These are phyloP conservation scores for Nannochloris sp. DNA, from an alignment of 139 green algal species.

Conservation along the genomic window DNA sequence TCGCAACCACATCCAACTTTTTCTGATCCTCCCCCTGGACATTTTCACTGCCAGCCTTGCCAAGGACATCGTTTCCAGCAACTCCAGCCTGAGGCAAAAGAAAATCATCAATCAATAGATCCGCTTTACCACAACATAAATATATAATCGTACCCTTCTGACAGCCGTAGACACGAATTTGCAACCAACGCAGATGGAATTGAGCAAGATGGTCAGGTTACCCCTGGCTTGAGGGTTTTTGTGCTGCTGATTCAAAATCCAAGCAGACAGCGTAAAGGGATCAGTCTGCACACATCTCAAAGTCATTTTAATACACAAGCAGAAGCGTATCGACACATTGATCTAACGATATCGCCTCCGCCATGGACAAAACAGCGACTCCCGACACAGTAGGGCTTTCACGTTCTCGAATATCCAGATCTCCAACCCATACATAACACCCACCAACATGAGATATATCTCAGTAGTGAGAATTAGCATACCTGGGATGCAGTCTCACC, in stretches of 20 bases:
- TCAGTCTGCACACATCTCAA: constrained; percentile 21
- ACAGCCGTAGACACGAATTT: constrained; percentile 50
- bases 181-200: constrained; percentile 50
- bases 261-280: constrained; percentile 30
- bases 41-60: constrained; percentile 43
- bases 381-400: no score
- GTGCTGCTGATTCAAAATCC: constrained; percentile 37
- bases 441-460: no score
- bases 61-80: constrained; percentile 40
- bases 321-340: no score
- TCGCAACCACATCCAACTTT: constrained; percentile 61
- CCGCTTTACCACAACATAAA: neutral
- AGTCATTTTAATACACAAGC: neutral
- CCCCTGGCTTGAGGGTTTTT: constrained; percentile 25
- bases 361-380: no score
- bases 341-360: no score
- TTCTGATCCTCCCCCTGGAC: constrained; percentile 63
- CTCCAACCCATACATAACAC: no score
- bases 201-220: constrained; percentile 46
- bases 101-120: neutral
- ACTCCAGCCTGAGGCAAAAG: constrained; percentile 32
- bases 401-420: no score
- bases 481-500: no score
- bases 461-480: no score
- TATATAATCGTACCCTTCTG: constrained; percentile 17